Evolutionary conservation across 371 early-diverging fungal species (phyloP).

Genomic region (Mortierella sp.): DNA sequence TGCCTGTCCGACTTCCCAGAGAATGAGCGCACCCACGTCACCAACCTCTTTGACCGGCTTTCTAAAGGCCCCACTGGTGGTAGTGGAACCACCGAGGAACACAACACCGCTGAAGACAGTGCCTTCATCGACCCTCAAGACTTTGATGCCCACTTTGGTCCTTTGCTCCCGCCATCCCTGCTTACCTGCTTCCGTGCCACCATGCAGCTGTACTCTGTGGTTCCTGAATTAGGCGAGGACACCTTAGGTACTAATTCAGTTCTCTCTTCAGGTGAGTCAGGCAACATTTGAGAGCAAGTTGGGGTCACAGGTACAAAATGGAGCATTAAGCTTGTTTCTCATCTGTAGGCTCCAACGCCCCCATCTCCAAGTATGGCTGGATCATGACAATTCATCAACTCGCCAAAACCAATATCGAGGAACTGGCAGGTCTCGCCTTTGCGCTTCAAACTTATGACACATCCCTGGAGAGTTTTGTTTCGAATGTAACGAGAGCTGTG

Average conservation of each 20-base stretch:
- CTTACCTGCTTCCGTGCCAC: conserved; percentile 43
- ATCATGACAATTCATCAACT: conserved; percentile 49
- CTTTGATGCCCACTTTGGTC: conserved; percentile 35
- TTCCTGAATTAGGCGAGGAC: conserved; percentile 24
- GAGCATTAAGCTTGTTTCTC: conserved; percentile 29
- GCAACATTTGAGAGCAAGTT: too few relatives aligned
- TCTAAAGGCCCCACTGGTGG: conserved; percentile 10
- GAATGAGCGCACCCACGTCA: conserved; percentile 29
- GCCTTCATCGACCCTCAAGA: conserved; percentile 35
- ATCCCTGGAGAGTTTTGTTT: conserved; percentile 43
- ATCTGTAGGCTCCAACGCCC: conserved; percentile 28
- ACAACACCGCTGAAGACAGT: neutral
- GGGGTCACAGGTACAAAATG: too few relatives aligned
- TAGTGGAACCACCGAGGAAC: conserved; percentile 3
- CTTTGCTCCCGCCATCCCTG: conserved; percentile 33
- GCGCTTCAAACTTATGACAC: conserved; percentile 48
- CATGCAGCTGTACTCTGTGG: conserved; percentile 45
- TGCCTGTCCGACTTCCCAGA: conserved; percentile 48
- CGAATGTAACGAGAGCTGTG: conserved; percentile 38
- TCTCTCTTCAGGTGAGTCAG: conserved; percentile 34
- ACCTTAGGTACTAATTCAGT: neutral
- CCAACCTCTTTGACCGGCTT: conserved; percentile 32
- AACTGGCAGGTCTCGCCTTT: conserved; percentile 44
- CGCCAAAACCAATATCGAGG: conserved; percentile 43
- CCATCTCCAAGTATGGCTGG: conserved; percentile 51